phyloP scores from a whole-genome alignment of 202 grass and related monocot species.

The Elaeis oleifera region DNA sequence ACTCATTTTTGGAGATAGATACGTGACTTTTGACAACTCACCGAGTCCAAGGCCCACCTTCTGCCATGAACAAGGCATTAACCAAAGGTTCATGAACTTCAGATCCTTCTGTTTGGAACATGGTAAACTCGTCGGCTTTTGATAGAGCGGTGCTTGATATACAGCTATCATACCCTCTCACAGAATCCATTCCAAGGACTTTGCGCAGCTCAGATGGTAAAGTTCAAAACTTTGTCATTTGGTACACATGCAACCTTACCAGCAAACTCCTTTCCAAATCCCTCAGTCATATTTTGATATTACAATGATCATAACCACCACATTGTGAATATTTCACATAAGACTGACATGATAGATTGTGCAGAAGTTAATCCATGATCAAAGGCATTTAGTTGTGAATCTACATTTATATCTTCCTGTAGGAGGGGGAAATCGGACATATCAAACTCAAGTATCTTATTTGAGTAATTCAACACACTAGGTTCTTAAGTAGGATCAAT shows the following conservation, averaged over 20 bases:
- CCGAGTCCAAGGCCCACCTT: not conserved
- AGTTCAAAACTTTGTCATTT: conserved; percentile 25
- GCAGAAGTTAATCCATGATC: not conserved
- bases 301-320: conserved; percentile 22
- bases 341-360: not conserved
- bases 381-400: not conserved
- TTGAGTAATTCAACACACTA: conserved; percentile 8
- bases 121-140: conserved; percentile 1
- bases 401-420: conserved; percentile 16
- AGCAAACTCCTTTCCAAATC: conserved; percentile 18
- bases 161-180: conserved; percentile 30
- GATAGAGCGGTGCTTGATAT: conserved; percentile 10
- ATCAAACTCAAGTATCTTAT: conserved; percentile 10
- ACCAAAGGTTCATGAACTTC: not conserved
- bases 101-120: conserved; percentile 2
- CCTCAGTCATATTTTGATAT: conserved; percentile 20
- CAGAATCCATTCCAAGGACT: conserved; percentile 21
- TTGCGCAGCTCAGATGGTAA: conserved; percentile 30
- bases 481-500: conserved; percentile 19
- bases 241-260: conserved; percentile 4
- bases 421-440: conserved; percentile 1
- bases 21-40: conserved; percentile 6
- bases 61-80: conserved; percentile 15
- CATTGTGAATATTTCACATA: conserved; percentile 7
- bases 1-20: conserved; percentile 27